Evolutionary conservation across 1,284 basidiomycete genomes (phyloP), one percentile per base, ranked within the genome.

Genomic region (Ustilago sp.): DNA sequence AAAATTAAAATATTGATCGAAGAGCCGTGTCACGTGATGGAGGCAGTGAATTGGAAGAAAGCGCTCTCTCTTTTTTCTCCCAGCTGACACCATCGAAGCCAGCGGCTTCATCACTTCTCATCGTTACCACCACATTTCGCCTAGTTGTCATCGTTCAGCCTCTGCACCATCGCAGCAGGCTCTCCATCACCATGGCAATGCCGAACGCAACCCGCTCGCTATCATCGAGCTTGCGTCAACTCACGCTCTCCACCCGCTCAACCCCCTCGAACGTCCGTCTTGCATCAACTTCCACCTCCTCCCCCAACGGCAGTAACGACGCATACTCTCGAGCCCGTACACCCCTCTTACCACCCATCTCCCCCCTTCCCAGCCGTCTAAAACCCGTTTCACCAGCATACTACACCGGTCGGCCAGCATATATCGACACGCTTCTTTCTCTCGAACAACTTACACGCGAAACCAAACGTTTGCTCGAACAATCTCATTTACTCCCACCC

Each of bases 351-450:
- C 74, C 70, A 1, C 70, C 74, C 15, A 56, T 63, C 1, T 66
- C 74, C 0, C 74, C 74, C 2, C 59, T 77, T 5, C 67, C 74
- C 0, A 45, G 59, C 7, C 87, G 86, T 5, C 55, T 77, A 48
- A 87, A 87, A 66, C 88, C 88, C 1, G 63, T 79, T 3, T 92
- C 93, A 1, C 89, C 93, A 17, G 90, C 91, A 57, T 95, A 94
- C 88, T 97, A 93, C 87, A 94, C 94, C n/a, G 92, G 91, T n/a
- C 91, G 92, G 52, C 88, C 93, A 0, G 88, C 88, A 38, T 94
- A 92, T 88, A 91, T 92, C 84, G 93, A 94, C 87, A 90, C 91
- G 64, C 87, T 95, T 47, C 88, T 89, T 34, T 87, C 89, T 52
- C 90, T 96, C 19, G 91, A 94, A 82, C 88, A 88, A 23, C 91